Base-by-base conservation (phyloP, 495 filamentous ascomycete species). In the Hypomontagnella monticulosa region DNA sequence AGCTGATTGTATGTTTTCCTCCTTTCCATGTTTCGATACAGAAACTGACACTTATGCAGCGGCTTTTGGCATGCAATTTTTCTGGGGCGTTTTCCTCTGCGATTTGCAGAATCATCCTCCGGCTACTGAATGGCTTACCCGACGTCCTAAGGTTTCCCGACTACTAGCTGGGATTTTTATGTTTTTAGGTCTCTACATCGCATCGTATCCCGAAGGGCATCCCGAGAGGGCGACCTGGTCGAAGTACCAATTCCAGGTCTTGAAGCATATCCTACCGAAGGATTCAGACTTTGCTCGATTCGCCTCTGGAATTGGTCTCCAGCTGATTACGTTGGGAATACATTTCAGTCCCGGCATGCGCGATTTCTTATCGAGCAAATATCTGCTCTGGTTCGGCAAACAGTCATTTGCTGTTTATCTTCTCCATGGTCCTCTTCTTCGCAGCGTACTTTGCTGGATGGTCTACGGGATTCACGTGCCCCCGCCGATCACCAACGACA, bases 391-490 rank as follows among this genome's bases (percentile, higher is more conserved):
- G 86, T 80, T 90, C 14, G 88, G 88, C 42, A 85, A 85, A 68
- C 84, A 88, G 71, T 85, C 82, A 48, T 90, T 90, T 66, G 87
- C 88, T 23, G 85, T 90, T 12, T 90, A 90, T 63, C 82, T 90
- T 4, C 79, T 88, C 3, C 88, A 91, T 72, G 87, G 87, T 10
- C 83, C 84, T 12, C 80, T 90, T 43, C 79, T 91, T 37, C 84
- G 88, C 38, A 83, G 81, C 12, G 75, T 90, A 0, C 78, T 89
- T 4, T 83, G 81, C 53, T 89, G 87, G 85, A 83, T 89, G 79
- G 79, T 88, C 9, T 90, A 87, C 63, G 86, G 88, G 3, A 80
- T 85, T 40, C 80, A 75, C 5, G 78, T 82, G 20, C 84, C 85
- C 1, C 78, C 81, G 57, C 80, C 85, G 11, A 78, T 79, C 11